Evolutionary conservation across 1,284 basidiomycete genomes (phyloP), one percentile per base, ranked within the genome.

Genomic region (Ustilago sp.): DNA sequence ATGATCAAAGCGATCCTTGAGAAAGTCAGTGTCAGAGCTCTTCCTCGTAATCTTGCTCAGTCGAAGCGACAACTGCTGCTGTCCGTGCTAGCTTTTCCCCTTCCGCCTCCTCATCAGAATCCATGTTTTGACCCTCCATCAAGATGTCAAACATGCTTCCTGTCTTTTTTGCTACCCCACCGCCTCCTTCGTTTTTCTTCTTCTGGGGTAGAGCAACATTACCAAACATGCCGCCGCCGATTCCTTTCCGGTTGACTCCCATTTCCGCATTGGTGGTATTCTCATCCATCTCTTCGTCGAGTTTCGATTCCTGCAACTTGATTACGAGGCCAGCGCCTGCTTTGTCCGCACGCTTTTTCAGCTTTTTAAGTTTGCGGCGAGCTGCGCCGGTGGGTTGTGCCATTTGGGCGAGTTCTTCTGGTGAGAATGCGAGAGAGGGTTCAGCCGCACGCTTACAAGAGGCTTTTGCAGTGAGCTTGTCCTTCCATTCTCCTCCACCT

Each of bases 71-170:
- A 8, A 31, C 32, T 8, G n/a, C 58, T 4, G 28, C 28, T 31
- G n/a, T 28, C 6, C 9, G n/a, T 23, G 28, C 23, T 3, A 0
- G 4, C 19, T 15, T 35, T 19, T 58, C 48, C 28, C 35, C 62
- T 13, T 55, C 23, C n/a, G 58, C 43, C 35, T 60, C 55, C 6
- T 67, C 63, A 17, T 53, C 53, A 28, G 59, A 51, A 0, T 69
- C 59, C 59, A 56, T 59, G 54, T 67, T 57, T 47, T 66, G 63
- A 17, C 50, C 55, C 45, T 67, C 47, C 53, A 68, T 41, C 23
- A 75, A 35, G 9, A 75, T 54, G 45, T 75, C 73, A 63, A 75
- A 75, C 73, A 75, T 75, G 31, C 73, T 75, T 13, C 73, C 73
- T 17, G 73, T 75, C 35, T 53, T 62, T 36, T 17, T 41, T 28